Evolutionary conservation across 495 filamentous ascomycete species (phyloP).

Genomic region (Apiosordaria backusii): DNA sequence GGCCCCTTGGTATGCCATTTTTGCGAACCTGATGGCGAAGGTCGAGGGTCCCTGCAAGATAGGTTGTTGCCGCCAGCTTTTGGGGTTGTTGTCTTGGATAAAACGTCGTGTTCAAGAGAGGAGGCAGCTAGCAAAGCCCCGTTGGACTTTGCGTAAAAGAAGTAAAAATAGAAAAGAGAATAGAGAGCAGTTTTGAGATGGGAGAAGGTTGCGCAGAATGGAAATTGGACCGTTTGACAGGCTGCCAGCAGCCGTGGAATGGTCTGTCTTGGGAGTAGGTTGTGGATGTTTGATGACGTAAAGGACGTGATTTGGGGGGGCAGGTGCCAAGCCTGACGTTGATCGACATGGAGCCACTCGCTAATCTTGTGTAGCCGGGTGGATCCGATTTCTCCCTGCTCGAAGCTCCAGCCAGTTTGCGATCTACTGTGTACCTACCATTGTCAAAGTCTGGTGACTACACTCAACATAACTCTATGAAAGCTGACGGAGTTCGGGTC

Average conservation of each 20-base stretch:
- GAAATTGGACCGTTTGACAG: not conserved
- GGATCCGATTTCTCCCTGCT: not conserved
- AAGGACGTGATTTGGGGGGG: not conserved
- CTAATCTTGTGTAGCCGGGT: not conserved
- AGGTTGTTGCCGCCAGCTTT: too few relatives aligned
- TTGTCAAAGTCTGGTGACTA: too few relatives aligned
- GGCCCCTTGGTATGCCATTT: constrained; percentile 23
- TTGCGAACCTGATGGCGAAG: not conserved
- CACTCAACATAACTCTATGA: too few relatives aligned
- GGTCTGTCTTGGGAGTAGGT: not conserved
- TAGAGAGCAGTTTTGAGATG: too few relatives aligned
- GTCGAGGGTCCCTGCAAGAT: too few relatives aligned
- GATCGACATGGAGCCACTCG: not conserved
- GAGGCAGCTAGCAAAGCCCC: too few relatives aligned
- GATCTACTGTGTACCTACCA: too few relatives aligned
- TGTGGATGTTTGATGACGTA: not conserved
- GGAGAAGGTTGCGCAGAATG: not conserved
- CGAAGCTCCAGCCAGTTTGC: not conserved
- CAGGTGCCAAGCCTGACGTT: constrained; percentile 4
- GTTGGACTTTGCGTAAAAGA: not conserved
- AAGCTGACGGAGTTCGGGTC: too few relatives aligned
- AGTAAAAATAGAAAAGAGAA: not conserved
- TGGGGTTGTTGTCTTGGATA: too few relatives aligned
- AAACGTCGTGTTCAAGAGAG: too few relatives aligned
- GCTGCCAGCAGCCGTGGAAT: not conserved